Conservation (phyloP, 2,329 filamentous ascomycete species). For the Diaporthe vexans region DNA sequence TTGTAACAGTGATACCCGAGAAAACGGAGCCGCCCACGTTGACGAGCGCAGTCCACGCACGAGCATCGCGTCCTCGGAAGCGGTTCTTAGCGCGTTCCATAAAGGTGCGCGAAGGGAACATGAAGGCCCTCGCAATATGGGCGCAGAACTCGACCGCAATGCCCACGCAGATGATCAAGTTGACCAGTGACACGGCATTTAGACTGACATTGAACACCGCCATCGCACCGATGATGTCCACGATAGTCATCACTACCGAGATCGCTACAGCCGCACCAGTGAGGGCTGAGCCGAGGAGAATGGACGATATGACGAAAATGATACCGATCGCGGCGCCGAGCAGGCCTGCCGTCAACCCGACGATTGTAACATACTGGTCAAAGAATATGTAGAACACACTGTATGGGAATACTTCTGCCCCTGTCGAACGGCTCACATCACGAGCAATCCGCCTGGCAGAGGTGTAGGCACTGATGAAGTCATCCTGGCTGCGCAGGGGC, state of each 20-base stretch:
- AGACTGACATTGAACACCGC: conserved; percentile 88
- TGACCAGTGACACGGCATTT: conserved; percentile 95
- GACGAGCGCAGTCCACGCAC: conserved; percentile 92
- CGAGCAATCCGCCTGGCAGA: conserved; percentile 89
- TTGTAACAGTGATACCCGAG: conserved; percentile 95
- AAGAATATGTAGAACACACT: conserved; percentile 99
- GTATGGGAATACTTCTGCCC: conserved; percentile 92
- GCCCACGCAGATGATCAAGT: conserved; percentile 95
- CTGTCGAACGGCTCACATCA: conserved; percentile 78
- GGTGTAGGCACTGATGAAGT: conserved; percentile 93
- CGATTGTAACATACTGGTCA: conserved; percentile 92
- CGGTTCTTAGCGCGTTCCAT: conserved; percentile 84
- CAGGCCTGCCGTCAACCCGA: conserved; percentile 82
- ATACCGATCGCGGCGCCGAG: conserved; percentile 87
- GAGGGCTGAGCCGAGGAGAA: conserved; percentile 85
- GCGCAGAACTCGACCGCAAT: conserved; percentile 98
- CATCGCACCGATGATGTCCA: conserved; percentile 97
- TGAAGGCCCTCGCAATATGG: conserved; percentile 95
- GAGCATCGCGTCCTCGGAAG: conserved; percentile 85
- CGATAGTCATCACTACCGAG: conserved; percentile 92
- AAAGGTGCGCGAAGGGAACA: conserved; percentile 87
- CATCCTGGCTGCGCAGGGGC: conserved; percentile 86
- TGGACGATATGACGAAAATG: conserved; percentile 83
- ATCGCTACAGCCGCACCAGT: conserved; percentile 87
- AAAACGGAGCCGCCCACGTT: conserved; percentile 97